These are phyloP conservation scores for Spathaspora boniae DNA, from an alignment of 805 yeast species.

Conservation along the genomic window DNA sequence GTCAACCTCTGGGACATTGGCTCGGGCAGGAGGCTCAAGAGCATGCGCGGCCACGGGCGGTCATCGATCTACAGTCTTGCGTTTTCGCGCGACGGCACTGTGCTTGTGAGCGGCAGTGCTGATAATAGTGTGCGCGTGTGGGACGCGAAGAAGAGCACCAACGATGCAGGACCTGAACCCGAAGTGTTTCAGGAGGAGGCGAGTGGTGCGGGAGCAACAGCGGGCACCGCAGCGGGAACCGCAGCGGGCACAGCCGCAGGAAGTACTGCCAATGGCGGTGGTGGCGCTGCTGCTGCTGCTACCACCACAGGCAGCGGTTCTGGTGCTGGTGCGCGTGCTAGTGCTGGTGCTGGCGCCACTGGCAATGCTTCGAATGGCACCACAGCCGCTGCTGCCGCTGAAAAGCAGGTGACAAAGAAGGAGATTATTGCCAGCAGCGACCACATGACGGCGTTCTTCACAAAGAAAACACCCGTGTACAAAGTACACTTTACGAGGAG, in stretches of 20 bases:
- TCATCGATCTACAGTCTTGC: constrained; percentile 80
- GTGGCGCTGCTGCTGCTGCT: too few species aligned
- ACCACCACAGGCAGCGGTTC: too few species aligned
- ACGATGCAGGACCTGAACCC: constrained; percentile 73
- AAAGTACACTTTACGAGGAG: constrained; percentile 89
- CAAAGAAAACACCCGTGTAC: constrained; percentile 91
- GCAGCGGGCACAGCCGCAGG: constrained; percentile 6
- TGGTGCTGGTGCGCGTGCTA: too few species aligned
- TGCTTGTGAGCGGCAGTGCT: constrained; percentile 86
- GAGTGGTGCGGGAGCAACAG: constrained; percentile 3
- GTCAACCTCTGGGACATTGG: constrained; percentile 94
- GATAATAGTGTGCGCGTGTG: constrained; percentile 93
- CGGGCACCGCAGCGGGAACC: neutral
- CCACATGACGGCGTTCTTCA: constrained; percentile 89
- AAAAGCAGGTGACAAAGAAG: constrained; percentile 53
- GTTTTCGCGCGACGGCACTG: constrained; percentile 84
- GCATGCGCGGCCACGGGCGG: constrained; percentile 94
- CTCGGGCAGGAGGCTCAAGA: constrained; percentile 79
- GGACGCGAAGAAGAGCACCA: constrained; percentile 87
- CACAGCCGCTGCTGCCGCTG: constrained; percentile 20
- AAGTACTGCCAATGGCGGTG: too few species aligned
- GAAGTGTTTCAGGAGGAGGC: constrained; percentile 50
- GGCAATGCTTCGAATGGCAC: constrained; percentile 12
- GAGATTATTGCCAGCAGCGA: constrained; percentile 83
- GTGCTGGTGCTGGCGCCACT: constrained; percentile 19